A percentile compares a stretch with the other conserved stretches of the same genome.
These are phyloP conservation scores for Podospora sp. DNA, from an alignment of 495 filamentous ascomycete genomes.

Conservation along the genomic window DNA sequence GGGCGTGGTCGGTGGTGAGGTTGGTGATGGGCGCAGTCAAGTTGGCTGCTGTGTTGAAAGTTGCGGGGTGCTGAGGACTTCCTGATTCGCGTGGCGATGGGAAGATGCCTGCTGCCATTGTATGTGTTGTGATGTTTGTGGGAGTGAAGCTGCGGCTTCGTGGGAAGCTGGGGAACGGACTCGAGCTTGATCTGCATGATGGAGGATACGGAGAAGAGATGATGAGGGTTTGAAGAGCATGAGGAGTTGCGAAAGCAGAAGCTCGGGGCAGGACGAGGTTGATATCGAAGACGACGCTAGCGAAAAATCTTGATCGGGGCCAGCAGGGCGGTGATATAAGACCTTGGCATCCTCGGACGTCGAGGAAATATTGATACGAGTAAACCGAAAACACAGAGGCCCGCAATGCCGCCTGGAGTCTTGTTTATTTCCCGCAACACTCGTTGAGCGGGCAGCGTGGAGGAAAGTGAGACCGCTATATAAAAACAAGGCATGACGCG, in stretches of 20 bases:
- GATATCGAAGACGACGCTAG: background rate
- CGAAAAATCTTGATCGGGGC: background rate
- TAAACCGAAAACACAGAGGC: conserved; percentile 16
- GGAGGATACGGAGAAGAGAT: background rate
- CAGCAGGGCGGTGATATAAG: background rate
- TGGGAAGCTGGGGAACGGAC: conserved; percentile 14
- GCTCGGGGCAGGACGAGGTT: background rate
- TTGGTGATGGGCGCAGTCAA: background rate
- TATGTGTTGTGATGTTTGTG: conserved; percentile 36
- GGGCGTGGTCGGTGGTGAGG: background rate
- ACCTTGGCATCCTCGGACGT: background rate
- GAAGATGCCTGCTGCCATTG: conserved; percentile 31
- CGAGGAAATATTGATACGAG: conserved; percentile 10
- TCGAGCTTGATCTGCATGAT: conserved; percentile 24
- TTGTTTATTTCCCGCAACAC: conserved; percentile 14
- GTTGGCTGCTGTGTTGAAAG: background rate
- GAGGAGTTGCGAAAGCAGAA: background rate
- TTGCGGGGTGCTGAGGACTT: background rate
- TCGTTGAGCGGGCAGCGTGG: background rate
- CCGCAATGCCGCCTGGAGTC: background rate
- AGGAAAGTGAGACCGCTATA: background rate
- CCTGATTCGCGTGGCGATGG: conserved; percentile 18
- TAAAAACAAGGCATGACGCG: conserved; percentile 15
- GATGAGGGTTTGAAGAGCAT: background rate
- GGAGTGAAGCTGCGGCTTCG: conserved; percentile 37